Base-by-base conservation (phyloP, 352 stramenopile genomes). In the Phytophthora podocarpi region DNA sequence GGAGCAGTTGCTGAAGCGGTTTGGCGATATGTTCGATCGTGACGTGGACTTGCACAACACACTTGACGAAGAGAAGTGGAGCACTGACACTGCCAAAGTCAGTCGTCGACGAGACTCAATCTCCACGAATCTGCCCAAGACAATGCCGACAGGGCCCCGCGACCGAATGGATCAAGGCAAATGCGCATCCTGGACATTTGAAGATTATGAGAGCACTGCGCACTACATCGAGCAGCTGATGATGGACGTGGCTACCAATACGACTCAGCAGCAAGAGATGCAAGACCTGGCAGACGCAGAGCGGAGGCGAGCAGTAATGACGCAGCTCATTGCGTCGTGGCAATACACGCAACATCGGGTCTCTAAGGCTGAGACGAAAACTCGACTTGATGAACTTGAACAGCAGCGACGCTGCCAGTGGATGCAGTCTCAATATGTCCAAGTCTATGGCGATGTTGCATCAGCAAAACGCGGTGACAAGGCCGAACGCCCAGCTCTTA, bases 11-110 rank as follows among this genome's bases (percentile, higher is more conserved):
- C 32, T 87, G 5, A 54, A 77, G 4, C 37, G 61, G 8, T 86
- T 84, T 46, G 59, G 69, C 0, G 72, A 78, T 5, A 63, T 85
- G 1, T 89, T 87, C 42, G 61, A 80, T 5, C 27, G 30, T 11
- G 76, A 87, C 43, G 55, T 54, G 7, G 59, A 50, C 0, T 65
- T 87, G 20, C 74, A 80, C 6, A 84, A 84, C 31, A 51, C 75
- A 4, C 12, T 89, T 3, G 72, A 87, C 13, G 67, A 80, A 40
- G 76, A 85, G 32, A 87, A 82, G 35, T 87, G 76, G 76, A 65
- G 76, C 13, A 60, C 70, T 0, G 18, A 49, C 0, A 62, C 72
- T 5, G 59, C 66, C 2, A 78, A 81, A 59, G 34, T 40, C 4
- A 39, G 9, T 10, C 50, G 63, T 20, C 31, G 64, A 11, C 43